Base-by-base conservation (phyloP, 2,329 filamentous ascomycete species). In the Plectosphaerella cucumerina region DNA sequence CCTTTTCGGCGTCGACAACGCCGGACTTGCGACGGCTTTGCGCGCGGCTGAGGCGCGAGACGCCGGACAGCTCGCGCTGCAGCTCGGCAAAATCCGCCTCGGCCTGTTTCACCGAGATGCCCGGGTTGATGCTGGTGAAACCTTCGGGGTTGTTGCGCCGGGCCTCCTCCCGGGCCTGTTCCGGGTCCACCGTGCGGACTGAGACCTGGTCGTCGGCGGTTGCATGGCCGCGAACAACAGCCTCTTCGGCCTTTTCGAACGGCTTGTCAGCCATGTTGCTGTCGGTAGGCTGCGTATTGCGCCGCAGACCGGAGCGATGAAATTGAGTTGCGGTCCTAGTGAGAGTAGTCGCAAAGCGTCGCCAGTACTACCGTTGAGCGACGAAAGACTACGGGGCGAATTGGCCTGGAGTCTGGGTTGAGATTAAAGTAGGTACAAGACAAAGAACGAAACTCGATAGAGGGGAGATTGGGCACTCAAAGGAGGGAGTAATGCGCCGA, bases 71-170 rank as follows among this genome's bases (percentile, higher is more conserved):
- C 63, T 85, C 77, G 34, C 77, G 75, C 61, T 80, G 85, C 14
- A 92, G 74, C 56, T 87, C 77, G 0, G 79, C 80, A 57, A 91
- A 92, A 22, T 90, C 86, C 31, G 80, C 80, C 65, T 89, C 81
- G 42, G 87, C 87, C 48, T 80, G 78, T 52, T 81, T 73, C 48
- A 92, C 77, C 9, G 86, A 83, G 31, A 91, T 77, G 20, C 82
- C 82, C 3, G 62, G 60, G 46, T 65, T 56, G 21, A 65, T 60
- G n/a, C 61, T 62, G 5, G 72, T 68, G 49, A 73, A 71, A 34
- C 77, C 77, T 59, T 73, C 69, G 44, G 77, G 76, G 57, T 80
- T 80, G 53, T 64, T 69, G 47, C 70, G 71, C 20, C 71, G 67
- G 5, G 66, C 70, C 48, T 68, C 62, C 50, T 76, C 71, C 23